Percentiles rank a stretch among this genome's conserved stretches.
Conservation (phyloP, 257 asterid species). For the Apocynum venetum region DNA sequence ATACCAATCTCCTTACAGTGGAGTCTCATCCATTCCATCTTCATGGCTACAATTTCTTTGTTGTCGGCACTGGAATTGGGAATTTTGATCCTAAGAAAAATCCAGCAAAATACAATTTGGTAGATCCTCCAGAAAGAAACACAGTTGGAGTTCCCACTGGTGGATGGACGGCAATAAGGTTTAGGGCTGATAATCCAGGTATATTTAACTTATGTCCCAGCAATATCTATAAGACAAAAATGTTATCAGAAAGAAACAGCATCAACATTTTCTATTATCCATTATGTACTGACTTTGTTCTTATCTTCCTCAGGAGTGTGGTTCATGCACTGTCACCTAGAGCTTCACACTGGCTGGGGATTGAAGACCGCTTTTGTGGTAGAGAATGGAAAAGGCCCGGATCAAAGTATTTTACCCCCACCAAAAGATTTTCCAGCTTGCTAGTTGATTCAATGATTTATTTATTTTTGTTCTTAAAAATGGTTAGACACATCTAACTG, state of each 20-base stretch:
- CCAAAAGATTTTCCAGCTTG: constrained; percentile 84
- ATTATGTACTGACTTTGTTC: background rate
- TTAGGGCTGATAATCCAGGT: constrained; percentile 30
- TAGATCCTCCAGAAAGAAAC: constrained; percentile 28
- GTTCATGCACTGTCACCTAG: constrained; percentile 90
- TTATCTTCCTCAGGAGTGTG: constrained; percentile 17
- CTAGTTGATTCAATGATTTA: constrained; percentile 16
- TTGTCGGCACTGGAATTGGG: constrained; percentile 20
- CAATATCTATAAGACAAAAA: background rate
- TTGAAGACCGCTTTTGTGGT: constrained; percentile 81
- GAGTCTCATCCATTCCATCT: constrained; percentile 26
- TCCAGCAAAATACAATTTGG: constrained; percentile 18
- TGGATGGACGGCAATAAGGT: constrained; percentile 28
- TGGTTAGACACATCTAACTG: background rate
- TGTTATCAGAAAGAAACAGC: background rate
- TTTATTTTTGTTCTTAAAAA: background rate
- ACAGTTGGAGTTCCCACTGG: constrained; percentile 25
- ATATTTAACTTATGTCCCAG: background rate
- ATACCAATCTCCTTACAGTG: constrained; percentile 17
- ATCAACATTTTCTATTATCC: background rate
- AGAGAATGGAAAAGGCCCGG: constrained; percentile 75
- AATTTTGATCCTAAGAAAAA: constrained; percentile 19
- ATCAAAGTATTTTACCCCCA: constrained; percentile 62
- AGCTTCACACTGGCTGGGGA: constrained; percentile 93
- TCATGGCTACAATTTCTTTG: constrained; percentile 25